phyloP scores from a whole-genome alignment of 179 eudicot genomes.

The Beta lomatogona region DNA sequence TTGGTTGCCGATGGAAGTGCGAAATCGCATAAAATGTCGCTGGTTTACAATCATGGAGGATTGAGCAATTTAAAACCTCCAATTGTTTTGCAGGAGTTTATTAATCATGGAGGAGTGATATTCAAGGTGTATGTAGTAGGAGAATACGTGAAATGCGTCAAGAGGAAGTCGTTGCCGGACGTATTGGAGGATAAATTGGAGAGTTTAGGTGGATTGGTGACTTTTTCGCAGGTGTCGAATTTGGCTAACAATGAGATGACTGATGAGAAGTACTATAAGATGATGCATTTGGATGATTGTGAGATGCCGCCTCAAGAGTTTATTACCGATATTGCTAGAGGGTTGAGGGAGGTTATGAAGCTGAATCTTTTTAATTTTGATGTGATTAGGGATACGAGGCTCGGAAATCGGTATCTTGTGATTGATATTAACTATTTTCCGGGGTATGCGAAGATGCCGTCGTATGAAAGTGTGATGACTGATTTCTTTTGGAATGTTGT shows the following conservation, averaged over 20 bases:
- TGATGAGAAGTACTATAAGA: slow-evolving; percentile 49
- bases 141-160: slow-evolving; percentile 48
- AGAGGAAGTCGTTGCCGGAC: slow-evolving; percentile 53
- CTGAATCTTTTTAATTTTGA: slow-evolving; percentile 49
- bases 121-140: slow-evolving; percentile 53
- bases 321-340: slow-evolving; percentile 41
- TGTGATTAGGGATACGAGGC: slow-evolving; percentile 45
- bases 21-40: slow-evolving; percentile 53
- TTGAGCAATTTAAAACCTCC: slow-evolving; percentile 46
- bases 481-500: slow-evolving; percentile 40
- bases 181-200: slow-evolving; percentile 47
- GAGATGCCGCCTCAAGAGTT: slow-evolving; percentile 52
- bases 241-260: slow-evolving; percentile 41
- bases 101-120: slow-evolving; percentile 54
- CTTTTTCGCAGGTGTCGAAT: slow-evolving; percentile 55
- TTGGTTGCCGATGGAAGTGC: slow-evolving; percentile 52
- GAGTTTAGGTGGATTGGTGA: slow-evolving; percentile 42
- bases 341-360: slow-evolving; percentile 42
- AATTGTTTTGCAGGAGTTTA: slow-evolving; percentile 50
- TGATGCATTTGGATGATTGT: slow-evolving; percentile 52
- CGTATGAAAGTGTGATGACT: slow-evolving; percentile 43
- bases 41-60: slow-evolving; percentile 40
- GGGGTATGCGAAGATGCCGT: slow-evolving; percentile 51
- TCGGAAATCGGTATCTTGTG: slow-evolving; percentile 50
- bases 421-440: slow-evolving; percentile 55